Base-by-base conservation (phyloP, 2,329 filamentous ascomycete genomes). In the Bertia moriformis region DNA sequence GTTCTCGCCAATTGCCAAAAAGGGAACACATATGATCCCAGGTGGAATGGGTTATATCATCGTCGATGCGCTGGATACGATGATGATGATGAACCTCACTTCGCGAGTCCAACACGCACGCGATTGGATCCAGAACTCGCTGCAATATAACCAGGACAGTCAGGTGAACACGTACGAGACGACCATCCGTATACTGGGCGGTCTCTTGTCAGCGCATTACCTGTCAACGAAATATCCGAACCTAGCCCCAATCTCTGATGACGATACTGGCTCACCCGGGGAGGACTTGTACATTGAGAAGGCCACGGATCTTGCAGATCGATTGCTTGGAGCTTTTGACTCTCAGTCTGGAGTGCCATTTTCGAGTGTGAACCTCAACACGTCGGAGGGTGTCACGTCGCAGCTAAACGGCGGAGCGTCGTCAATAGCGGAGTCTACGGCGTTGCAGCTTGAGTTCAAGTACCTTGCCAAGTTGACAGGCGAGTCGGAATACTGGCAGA, bases 41-140 rank as follows among this genome's bases (percentile, higher is more conserved):
- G 72, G 74, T 40, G 80, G 79, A n/a, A 62, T 85, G 59, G 81
- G 81, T 19, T 85, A 81, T 80, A 84, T 84, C 46, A 83, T 85
- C 40, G 76, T 86, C 37, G 81, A 85, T 58, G 73, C 79, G 3
- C 61, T 86, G 44, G 81, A 85, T 55, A 85, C 81, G 1, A 63
- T 85, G 59, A 85, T 85, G 65, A 65, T 86, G 44, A 86, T 86
- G 81, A 84, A 85, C 51, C 61, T 85, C 40, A 84, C 79, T 4
- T 72, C 67, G 27, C 70, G 79, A 48, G 64, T 85, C 35, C 66
- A 71, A 20, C 69, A 81, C 50, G 78, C 81, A 18, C 65, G 79
- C 38, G 69, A 81, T 51, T 85, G 81, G 80, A 69, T 86, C 32
- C 65, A 74, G 4, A 74, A 69, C 3, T 74, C 72, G 4, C 57